Evolutionary conservation across 2,329 filamentous ascomycete genomes (phyloP).

Genomic region (Colletotrichum acutatum): DNA sequence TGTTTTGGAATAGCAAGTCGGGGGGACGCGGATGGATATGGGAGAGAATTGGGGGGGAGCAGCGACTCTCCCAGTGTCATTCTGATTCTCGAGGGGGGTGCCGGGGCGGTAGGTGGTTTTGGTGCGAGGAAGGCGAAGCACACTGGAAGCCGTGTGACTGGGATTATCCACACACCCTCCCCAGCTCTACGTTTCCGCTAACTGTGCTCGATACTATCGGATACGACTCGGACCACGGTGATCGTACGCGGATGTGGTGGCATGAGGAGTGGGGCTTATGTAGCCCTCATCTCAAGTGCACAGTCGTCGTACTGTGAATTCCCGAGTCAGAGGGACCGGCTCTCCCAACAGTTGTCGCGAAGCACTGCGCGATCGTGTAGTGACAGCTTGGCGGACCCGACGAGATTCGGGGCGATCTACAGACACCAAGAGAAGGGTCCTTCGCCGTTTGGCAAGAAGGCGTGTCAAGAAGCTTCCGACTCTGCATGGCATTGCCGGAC

Average conservation of each 20-base stretch:
- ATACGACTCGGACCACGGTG: not conserved
- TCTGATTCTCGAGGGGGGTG: not conserved
- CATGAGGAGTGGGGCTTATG: not conserved
- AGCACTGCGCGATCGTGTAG: conserved; percentile 15
- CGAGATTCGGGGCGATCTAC: conserved; percentile 13
- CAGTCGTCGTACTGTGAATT: conserved; percentile 8
- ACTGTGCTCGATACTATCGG: conserved; percentile 22
- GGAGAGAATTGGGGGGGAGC: conserved; percentile 27
- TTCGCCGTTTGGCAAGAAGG: not conserved
- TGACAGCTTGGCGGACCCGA: conserved; percentile 34
- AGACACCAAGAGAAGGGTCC: conserved; percentile 2
- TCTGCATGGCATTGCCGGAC: conserved; percentile 8
- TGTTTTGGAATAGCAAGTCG: conserved; percentile 37
- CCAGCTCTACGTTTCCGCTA: not conserved
- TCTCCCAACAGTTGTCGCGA: conserved; percentile 2
- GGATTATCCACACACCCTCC: not conserved
- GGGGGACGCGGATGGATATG: conserved; percentile 36
- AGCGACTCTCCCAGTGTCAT: not conserved
- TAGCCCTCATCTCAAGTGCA: not conserved
- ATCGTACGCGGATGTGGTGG: not conserved
- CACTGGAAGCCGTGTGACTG: not conserved
- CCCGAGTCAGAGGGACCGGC: conserved; percentile 23
- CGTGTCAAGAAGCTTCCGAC: not conserved
- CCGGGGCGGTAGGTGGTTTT: not conserved
- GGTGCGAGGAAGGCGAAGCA: conserved; percentile 5